These are phyloP conservation scores for Lagenaria siceraria DNA, from an alignment of 306 rosid genomes.

Conservation along the genomic window DNA sequence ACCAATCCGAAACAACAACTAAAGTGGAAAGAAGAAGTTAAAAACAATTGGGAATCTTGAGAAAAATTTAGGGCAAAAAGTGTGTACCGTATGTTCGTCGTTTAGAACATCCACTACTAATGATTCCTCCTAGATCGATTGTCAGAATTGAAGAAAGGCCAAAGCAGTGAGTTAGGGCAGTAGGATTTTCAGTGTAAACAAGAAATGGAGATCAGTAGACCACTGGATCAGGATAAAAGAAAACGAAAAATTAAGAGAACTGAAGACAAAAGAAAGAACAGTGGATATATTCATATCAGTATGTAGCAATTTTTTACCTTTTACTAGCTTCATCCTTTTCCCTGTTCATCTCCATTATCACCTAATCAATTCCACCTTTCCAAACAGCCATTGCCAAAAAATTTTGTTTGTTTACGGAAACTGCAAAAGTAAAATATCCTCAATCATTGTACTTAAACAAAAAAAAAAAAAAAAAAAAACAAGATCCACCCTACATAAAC, in stretches of 20 bases:
- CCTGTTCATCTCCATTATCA: slow-evolving; percentile 17
- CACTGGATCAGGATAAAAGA: slow-evolving; percentile 34
- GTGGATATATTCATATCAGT: slow-evolving; percentile 16
- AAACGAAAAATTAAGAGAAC: slow-evolving; percentile 20
- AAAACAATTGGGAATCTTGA: background rate
- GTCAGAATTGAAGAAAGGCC: background rate
- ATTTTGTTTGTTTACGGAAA: slow-evolving; percentile 42
- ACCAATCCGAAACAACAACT: background rate
- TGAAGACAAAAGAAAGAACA: slow-evolving; percentile 30
- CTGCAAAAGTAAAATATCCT: slow-evolving; percentile 9
- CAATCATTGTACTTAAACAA: background rate
- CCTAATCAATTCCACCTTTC: slow-evolving; percentile 23
- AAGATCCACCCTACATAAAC: background rate
- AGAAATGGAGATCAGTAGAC: slow-evolving; percentile 14
- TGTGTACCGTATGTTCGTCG: slow-evolving; percentile 47
- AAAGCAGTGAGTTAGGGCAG: background rate
- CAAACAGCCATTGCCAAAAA: slow-evolving; percentile 13
- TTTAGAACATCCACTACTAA: slow-evolving; percentile 30
- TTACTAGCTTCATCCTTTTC: slow-evolving; percentile 1
- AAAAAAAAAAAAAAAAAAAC: background rate
- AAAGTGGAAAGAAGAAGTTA: slow-evolving; percentile 10
- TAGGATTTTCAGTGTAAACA: background rate
- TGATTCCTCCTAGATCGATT: slow-evolving; percentile 40
- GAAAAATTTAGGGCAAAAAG: slow-evolving; percentile 12
- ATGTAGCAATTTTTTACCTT: slow-evolving; percentile 13